Percentiles rank a stretch among this genome's conserved stretches.
These are phyloP conservation scores for Rasamsonia emersonii DNA, from an alignment of 2,329 filamentous ascomycete genomes.

Conservation along the genomic window DNA sequence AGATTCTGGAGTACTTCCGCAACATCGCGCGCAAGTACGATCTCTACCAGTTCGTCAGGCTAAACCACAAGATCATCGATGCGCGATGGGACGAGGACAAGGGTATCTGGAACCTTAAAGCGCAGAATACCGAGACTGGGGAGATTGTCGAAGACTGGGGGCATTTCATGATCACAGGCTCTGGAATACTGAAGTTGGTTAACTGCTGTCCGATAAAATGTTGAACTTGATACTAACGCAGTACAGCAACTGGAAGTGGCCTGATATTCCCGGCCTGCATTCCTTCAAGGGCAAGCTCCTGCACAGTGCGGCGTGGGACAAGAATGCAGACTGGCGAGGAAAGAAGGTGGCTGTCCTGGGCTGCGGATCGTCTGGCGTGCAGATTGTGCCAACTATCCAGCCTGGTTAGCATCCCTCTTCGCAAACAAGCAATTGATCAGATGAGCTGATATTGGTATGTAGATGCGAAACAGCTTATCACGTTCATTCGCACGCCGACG, in stretches of 20 bases:
- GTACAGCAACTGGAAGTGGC: conserved; percentile 27
- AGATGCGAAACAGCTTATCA: conserved; percentile 31
- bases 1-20: conserved; percentile 21
- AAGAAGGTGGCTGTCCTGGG: conserved; percentile 7
- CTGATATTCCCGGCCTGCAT: conserved; percentile 34
- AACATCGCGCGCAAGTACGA: conserved; percentile 14
- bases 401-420: background rate
- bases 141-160: conserved; percentile 10
- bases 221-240: background rate
- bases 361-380: conserved; percentile 12
- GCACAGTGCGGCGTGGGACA: conserved; percentile 32
- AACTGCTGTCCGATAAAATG: background rate
- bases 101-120: conserved; percentile 18
- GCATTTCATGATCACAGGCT: conserved; percentile 17
- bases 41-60: conserved; percentile 18
- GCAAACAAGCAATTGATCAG: too few relatives aligned
- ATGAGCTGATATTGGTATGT: too few relatives aligned
- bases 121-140: conserved; percentile 8
- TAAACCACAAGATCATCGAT: conserved; percentile 15
- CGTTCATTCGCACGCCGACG: background rate
- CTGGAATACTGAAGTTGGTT: conserved; percentile 20
- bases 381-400: conserved; percentile 8
- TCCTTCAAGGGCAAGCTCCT: conserved; percentile 33
- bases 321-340: background rate
- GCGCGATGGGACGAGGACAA: conserved; percentile 20